A percentile compares a stretch with the other conserved stretches of the same genome.
Conservation (phyloP, 495 filamentous ascomycete genomes). For the Penicillium silybi region DNA sequence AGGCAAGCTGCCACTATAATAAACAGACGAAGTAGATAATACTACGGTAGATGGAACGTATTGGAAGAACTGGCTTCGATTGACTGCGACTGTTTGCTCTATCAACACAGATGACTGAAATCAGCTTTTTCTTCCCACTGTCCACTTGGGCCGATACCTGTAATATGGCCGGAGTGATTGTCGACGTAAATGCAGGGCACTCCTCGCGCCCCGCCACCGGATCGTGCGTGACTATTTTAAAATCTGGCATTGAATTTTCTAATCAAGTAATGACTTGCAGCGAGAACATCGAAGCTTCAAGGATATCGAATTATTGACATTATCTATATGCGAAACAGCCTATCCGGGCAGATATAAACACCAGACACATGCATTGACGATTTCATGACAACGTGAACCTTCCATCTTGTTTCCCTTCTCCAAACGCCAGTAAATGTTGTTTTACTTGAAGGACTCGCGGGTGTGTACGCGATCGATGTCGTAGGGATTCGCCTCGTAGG, state of each 20-base stretch:
- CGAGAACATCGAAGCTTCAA: not conserved
- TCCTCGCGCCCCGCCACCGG: not conserved
- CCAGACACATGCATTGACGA: conserved; percentile 7
- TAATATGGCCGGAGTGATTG: not conserved
- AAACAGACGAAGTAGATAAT: not conserved
- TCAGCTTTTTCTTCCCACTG: not conserved
- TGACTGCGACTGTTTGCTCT: too few species aligned
- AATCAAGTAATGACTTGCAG: not conserved
- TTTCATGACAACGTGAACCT: not conserved
- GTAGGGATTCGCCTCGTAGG: conserved; percentile 30
- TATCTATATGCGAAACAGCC: not conserved
- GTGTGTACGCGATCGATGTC: conserved; percentile 30
- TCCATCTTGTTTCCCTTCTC: not conserved
- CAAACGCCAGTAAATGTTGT: not conserved
- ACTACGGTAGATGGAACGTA: not conserved
- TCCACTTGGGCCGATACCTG: not conserved
- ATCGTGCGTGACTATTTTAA: not conserved
- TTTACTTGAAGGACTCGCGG: conserved; percentile 25
- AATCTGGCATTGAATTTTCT: not conserved
- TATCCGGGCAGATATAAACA: conserved; percentile 2
- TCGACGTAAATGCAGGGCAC: not conserved
- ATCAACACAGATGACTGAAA: not conserved
- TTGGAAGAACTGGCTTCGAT: not conserved
- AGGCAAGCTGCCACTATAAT: not conserved
- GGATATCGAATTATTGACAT: not conserved